These are phyloP conservation scores for Candida maltosa DNA, from an alignment of 805 yeast genomes.

Conservation along the genomic window DNA sequence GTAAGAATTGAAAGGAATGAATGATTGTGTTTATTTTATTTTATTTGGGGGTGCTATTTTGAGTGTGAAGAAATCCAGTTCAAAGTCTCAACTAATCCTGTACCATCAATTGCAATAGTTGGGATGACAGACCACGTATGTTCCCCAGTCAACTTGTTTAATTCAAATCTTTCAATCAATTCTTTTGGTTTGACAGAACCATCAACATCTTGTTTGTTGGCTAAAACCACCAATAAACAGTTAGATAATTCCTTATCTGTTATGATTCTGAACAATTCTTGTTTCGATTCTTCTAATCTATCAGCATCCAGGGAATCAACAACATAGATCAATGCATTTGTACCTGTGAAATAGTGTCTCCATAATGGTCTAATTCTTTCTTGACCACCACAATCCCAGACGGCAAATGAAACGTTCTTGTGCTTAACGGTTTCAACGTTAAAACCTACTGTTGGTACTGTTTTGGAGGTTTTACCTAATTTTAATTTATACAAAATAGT, in stretches of 20 bases:
- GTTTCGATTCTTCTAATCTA: slow-evolving; percentile 73
- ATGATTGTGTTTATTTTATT: not conserved
- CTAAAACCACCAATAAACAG: slow-evolving; percentile 78
- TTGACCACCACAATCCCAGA: slow-evolving; percentile 97
- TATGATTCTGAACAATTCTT: slow-evolving; percentile 73
- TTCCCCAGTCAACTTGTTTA: slow-evolving; percentile 53
- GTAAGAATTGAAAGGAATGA: not conserved
- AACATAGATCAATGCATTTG: slow-evolving; percentile 87
- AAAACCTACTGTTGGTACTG: slow-evolving; percentile 93
- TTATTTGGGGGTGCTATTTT: slow-evolving; percentile 5
- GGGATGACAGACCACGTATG: slow-evolving; percentile 92
- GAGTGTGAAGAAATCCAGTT: slow-evolving; percentile 75
- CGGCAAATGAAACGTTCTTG: slow-evolving; percentile 78
- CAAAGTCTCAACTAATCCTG: slow-evolving; percentile 83
- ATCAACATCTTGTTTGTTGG: slow-evolving; percentile 81
- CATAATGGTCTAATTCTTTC: slow-evolving; percentile 87
- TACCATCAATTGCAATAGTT: slow-evolving; percentile 84
- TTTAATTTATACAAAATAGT: slow-evolving; percentile 82
- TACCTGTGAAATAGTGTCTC: slow-evolving; percentile 94
- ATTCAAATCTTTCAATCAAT: slow-evolving; percentile 66
- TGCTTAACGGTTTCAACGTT: slow-evolving; percentile 85
- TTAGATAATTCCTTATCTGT: slow-evolving; percentile 81
- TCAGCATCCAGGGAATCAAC: slow-evolving; percentile 76
- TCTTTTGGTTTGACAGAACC: slow-evolving; percentile 76
- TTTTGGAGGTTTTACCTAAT: slow-evolving; percentile 66